Conservation (phyloP, 345 rosid genomes). For the Geranium rotundifolium region DNA sequence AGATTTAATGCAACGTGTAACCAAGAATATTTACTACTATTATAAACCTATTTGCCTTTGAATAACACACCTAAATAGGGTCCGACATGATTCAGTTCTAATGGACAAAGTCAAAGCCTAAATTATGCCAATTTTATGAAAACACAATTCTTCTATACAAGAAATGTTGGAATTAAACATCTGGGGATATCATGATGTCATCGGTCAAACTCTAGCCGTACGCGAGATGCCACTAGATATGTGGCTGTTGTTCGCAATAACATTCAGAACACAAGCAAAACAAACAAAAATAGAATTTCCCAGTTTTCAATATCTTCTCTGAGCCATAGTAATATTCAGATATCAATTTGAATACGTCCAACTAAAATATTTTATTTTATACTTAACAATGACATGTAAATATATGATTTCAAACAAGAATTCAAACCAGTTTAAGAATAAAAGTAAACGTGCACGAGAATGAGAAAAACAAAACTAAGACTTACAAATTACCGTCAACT, state of each 20-base stretch:
- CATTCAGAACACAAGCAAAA: not conserved
- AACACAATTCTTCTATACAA: not conserved
- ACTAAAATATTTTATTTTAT: too few relatives aligned
- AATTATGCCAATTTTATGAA: not conserved
- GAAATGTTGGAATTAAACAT: not conserved
- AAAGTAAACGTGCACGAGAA: not conserved
- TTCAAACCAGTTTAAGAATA: not conserved
- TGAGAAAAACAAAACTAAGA: too few relatives aligned
- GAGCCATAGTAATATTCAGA: not conserved
- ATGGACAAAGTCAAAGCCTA: not conserved
- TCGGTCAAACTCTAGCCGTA: not conserved
- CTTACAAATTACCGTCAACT: not conserved
- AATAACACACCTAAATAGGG: not conserved
- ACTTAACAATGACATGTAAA: not conserved
- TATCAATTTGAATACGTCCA: not conserved
- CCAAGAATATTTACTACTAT: not conserved
- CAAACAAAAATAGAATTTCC: not conserved
- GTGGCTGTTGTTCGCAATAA: too few relatives aligned
- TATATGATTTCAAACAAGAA: not conserved
- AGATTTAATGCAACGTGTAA: not conserved
- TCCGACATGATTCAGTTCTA: not conserved
- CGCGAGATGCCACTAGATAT: not conserved
- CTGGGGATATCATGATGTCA: not conserved
- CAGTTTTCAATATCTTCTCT: not conserved
- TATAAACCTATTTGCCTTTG: not conserved